Conservation (phyloP, 2,329 filamentous ascomycete species). For the Nemania bipapillata region DNA sequence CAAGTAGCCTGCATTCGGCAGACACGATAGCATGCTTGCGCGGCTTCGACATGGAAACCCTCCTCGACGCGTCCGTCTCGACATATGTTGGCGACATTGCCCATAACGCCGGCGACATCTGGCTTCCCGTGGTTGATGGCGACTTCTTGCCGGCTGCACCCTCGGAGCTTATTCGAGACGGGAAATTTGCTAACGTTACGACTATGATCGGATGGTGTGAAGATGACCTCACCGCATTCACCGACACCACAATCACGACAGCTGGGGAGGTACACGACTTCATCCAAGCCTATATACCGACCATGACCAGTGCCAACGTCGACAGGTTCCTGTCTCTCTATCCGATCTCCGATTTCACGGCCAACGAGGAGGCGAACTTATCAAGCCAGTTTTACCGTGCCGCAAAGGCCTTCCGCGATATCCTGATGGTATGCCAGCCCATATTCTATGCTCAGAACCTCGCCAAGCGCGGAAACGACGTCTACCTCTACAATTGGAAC, state of each 20-base stretch:
- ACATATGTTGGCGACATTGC: slow-evolving; percentile 56
- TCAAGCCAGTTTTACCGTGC: slow-evolving; percentile 62
- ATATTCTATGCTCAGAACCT: slow-evolving; percentile 33
- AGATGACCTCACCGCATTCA: slow-evolving; percentile 59
- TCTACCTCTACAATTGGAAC: slow-evolving; percentile 65
- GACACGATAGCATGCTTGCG: slow-evolving; percentile 62
- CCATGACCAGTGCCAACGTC: slow-evolving; percentile 51
- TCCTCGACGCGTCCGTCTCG: slow-evolving; percentile 58
- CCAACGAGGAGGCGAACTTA: slow-evolving; percentile 53
- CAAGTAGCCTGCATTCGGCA: slow-evolving; percentile 54
- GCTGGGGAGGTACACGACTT: slow-evolving; percentile 55
- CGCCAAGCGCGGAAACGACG: slow-evolving; percentile 52
- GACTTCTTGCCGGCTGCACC: slow-evolving; percentile 61
- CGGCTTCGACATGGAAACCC: slow-evolving; percentile 54
- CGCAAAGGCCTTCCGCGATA: slow-evolving; percentile 62
- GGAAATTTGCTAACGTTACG: slow-evolving; percentile 56
- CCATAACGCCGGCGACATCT: slow-evolving; percentile 64
- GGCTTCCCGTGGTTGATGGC: slow-evolving; percentile 61
- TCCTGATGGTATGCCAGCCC: slow-evolving; percentile 47
- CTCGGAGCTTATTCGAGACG: slow-evolving; percentile 55
- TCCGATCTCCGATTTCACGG: slow-evolving; percentile 59
- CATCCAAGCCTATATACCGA: slow-evolving; percentile 55
- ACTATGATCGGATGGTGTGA: slow-evolving; percentile 59
- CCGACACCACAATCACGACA: slow-evolving; percentile 54
- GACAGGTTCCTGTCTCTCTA: slow-evolving; percentile 61